These are phyloP conservation scores for Primulina eburnea DNA, from an alignment of 257 asterid species.

Conservation along the genomic window DNA sequence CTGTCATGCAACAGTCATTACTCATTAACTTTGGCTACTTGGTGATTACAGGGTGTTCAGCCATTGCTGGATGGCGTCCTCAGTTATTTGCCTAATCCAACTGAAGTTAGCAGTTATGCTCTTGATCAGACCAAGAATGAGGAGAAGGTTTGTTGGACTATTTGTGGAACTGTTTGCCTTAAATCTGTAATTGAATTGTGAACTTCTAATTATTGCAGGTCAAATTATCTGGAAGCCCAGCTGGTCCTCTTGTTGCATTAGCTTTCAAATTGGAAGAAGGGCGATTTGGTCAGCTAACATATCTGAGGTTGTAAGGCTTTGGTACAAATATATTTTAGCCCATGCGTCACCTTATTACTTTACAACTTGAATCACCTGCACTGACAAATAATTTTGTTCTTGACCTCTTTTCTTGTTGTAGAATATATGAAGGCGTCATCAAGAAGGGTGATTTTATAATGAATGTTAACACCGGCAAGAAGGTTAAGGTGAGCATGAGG, in stretches of 20 bases:
- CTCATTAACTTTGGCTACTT: slow-evolving; percentile 17
- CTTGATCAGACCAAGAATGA: slow-evolving; percentile 90
- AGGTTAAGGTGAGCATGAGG: slow-evolving; percentile 65
- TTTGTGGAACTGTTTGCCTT: slow-evolving; percentile 18
- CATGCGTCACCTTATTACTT: slow-evolving; percentile 8
- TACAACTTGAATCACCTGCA: slow-evolving; percentile 7
- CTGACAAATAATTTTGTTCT: slow-evolving; percentile 1
- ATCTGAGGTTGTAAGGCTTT: slow-evolving; percentile 60
- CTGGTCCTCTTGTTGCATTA: slow-evolving; percentile 94
- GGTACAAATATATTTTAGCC: neutral
- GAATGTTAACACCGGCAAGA: slow-evolving; percentile 91
- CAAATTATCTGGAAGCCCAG: slow-evolving; percentile 71
- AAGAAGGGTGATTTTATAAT: slow-evolving; percentile 89
- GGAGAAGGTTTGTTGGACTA: slow-evolving; percentile 59
- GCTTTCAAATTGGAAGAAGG: slow-evolving; percentile 99
- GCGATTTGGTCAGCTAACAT: slow-evolving; percentile 89
- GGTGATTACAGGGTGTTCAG: slow-evolving; percentile 78
- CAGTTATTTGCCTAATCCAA: slow-evolving; percentile 86
- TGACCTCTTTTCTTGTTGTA: slow-evolving; percentile 32
- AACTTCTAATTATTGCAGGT: slow-evolving; percentile 49
- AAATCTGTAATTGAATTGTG: slow-evolving; percentile 7
- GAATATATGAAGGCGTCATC: slow-evolving; percentile 92
- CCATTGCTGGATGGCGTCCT: slow-evolving; percentile 96
- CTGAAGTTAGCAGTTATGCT: slow-evolving; percentile 78
- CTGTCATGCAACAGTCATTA: slow-evolving; percentile 11